A percentile compares a stretch with the other conserved stretches of the same genome.
These are phyloP conservation scores for Apiospora koreana DNA, from an alignment of 2,329 filamentous ascomycete genomes.

Conservation along the genomic window DNA sequence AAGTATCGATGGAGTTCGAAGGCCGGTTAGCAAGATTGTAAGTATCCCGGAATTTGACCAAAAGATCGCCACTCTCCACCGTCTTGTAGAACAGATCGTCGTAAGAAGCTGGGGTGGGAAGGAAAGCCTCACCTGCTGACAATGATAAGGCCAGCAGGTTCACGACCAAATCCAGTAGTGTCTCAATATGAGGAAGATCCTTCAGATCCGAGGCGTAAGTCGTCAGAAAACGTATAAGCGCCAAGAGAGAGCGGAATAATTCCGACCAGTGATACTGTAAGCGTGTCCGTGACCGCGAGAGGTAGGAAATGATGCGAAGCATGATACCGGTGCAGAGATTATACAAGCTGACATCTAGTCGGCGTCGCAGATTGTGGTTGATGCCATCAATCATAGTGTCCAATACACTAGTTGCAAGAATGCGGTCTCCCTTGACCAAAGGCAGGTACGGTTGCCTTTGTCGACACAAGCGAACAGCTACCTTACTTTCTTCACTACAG, in stretches of 20 bases:
- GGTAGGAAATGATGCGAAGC: conserved; percentile 78
- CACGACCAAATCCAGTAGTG: conserved; percentile 74
- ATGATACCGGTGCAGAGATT: conserved; percentile 80
- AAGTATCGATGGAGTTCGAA: conserved; percentile 76
- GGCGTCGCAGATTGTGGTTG: conserved; percentile 87
- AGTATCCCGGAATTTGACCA: conserved; percentile 78
- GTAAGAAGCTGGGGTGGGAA: conserved; percentile 84
- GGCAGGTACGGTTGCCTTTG: conserved; percentile 88
- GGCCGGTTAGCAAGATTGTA: conserved; percentile 63
- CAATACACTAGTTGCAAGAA: conserved; percentile 74
- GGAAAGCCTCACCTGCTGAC: conserved; percentile 84
- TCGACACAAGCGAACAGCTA: conserved; percentile 78
- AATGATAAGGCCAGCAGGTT: conserved; percentile 83
- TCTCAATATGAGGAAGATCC: conserved; percentile 66
- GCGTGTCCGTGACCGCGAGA: conserved; percentile 79
- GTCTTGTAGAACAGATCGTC: conserved; percentile 99
- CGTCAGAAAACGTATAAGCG: conserved; percentile 85
- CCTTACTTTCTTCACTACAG: conserved; percentile 76
- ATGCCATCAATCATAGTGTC: conserved; percentile 89
- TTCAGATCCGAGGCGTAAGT: conserved; percentile 82
- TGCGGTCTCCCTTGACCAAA: conserved; percentile 68
- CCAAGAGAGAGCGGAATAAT: conserved; percentile 85
- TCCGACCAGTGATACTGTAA: conserved; percentile 93
- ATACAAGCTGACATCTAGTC: conserved; percentile 84
- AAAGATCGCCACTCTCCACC: conserved; percentile 83